A percentile compares a stretch with the other conserved stretches of the same genome.
Conservation (phyloP, 2,329 filamentous ascomycete species). For the Botrytis aclada region DNA sequence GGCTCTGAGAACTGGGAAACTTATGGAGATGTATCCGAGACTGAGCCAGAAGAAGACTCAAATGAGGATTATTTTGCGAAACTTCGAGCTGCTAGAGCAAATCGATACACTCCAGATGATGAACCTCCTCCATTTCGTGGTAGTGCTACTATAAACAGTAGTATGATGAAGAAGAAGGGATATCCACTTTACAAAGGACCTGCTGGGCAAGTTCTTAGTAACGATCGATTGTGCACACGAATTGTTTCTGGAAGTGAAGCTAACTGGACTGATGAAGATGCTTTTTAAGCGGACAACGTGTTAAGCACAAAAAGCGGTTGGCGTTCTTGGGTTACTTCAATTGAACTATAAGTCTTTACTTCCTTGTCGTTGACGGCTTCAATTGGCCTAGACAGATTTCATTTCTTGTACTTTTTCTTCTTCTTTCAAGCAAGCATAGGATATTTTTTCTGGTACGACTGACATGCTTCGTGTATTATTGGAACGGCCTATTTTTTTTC, state of each 20-base stretch:
- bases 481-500: conserved; percentile 9
- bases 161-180: conserved; percentile 54
- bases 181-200: conserved; percentile 49
- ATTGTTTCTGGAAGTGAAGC: conserved; percentile 60
- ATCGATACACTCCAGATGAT: conserved; percentile 56
- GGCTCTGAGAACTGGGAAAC: conserved; percentile 98
- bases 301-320: neutral
- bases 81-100: conserved; percentile 64
- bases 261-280: conserved; percentile 64
- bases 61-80: conserved; percentile 87
- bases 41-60: conserved; percentile 70
- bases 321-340: conserved; percentile 7
- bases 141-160: conserved; percentile 31
- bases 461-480: conserved; percentile 12
- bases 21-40: conserved; percentile 81
- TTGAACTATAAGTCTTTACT: neutral
- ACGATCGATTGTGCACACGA: conserved; percentile 59
- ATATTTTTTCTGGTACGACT: conserved; percentile 15
- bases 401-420: conserved; percentile 13
- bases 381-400: neutral
- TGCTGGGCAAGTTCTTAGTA: conserved; percentile 45
- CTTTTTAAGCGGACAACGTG: conserved; percentile 41
- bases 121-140: conserved; percentile 28
- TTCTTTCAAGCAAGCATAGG: conserved; percentile 13
- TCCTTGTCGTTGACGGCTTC: neutral